Evolutionary conservation across 345 rosid genomes (phyloP).

Genomic region (Populus alba): DNA sequence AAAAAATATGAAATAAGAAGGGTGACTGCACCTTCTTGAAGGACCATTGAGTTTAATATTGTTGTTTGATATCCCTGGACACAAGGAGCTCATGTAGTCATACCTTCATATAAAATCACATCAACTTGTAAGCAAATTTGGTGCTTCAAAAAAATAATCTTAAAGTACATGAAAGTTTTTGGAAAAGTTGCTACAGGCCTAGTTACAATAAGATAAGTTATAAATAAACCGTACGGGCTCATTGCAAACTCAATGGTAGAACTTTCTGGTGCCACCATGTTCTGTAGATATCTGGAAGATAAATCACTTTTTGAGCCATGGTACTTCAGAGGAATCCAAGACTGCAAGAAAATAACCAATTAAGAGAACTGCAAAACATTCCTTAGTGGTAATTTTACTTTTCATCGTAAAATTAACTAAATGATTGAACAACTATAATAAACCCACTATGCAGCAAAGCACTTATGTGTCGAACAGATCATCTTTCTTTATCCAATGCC

Average conservation of each 20-base stretch:
- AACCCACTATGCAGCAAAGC: not conserved
- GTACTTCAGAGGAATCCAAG: conserved; percentile 72
- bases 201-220: conserved; percentile 11
- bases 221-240: conserved; percentile 52
- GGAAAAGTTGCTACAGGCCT: not conserved
- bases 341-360: conserved; percentile 37
- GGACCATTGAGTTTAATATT: conserved; percentile 33
- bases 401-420: not conserved
- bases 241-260: conserved; percentile 62
- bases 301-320: conserved; percentile 68
- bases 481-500: not conserved
- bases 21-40: conserved; percentile 50
- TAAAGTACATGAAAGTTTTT: not conserved
- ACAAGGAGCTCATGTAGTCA: conserved; percentile 60
- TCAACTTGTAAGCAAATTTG: conserved; percentile 1
- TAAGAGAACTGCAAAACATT: not conserved
- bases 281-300: conserved; percentile 51
- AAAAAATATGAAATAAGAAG: not conserved
- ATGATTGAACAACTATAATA: not conserved
- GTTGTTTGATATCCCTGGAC: conserved; percentile 49
- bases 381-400: no score
- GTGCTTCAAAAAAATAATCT: not conserved
- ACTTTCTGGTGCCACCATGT: conserved; percentile 53
- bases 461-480: not conserved
- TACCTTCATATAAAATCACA: conserved; percentile 46